phyloP scores from a whole-genome alignment of 2,329 filamentous ascomycete genomes.

The Monosporascus ibericus region DNA sequence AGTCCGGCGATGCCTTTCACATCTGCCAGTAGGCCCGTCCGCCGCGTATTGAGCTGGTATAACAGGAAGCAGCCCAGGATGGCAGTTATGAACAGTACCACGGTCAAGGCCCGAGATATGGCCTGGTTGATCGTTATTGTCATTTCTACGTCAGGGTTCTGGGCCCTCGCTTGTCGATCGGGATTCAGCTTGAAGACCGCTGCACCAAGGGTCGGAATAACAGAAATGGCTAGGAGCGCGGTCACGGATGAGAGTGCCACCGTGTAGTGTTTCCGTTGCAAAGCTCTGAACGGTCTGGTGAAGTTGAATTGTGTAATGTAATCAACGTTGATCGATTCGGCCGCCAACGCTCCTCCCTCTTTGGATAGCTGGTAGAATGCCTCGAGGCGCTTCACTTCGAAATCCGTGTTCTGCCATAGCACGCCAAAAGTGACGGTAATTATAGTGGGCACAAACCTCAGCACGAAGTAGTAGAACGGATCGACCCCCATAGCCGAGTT shows the following conservation, averaged over 20 bases:
- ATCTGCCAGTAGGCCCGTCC: constrained; percentile 60
- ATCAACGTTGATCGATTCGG: constrained; percentile 66
- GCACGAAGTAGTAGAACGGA: constrained; percentile 48
- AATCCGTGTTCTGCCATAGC: constrained; percentile 60
- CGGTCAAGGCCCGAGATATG: constrained; percentile 58
- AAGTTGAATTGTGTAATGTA: constrained; percentile 66
- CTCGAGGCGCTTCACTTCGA: constrained; percentile 61
- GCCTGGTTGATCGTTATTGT: constrained; percentile 47
- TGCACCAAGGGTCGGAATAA: constrained; percentile 63
- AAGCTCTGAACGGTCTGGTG: constrained; percentile 56
- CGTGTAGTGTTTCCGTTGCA: constrained; percentile 59
- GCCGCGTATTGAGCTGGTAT: constrained; percentile 54
- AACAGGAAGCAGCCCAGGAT: constrained; percentile 51
- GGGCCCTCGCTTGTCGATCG: constrained; percentile 36
- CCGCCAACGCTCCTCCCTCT: constrained; percentile 52
- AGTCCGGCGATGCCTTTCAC: constrained; percentile 69
- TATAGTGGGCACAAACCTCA: constrained; percentile 59
- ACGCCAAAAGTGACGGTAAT: constrained; percentile 57
- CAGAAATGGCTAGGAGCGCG: constrained; percentile 58
- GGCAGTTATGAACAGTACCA: constrained; percentile 51
- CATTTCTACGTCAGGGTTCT: constrained; percentile 40
- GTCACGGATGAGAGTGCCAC: constrained; percentile 61
- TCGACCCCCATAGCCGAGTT: constrained; percentile 42
- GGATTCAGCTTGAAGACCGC: constrained; percentile 55
- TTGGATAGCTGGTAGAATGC: constrained; percentile 61